These are phyloP conservation scores for Aspergillus uvarum DNA, from an alignment of 2,329 filamentous ascomycete genomes.

Conservation along the genomic window DNA sequence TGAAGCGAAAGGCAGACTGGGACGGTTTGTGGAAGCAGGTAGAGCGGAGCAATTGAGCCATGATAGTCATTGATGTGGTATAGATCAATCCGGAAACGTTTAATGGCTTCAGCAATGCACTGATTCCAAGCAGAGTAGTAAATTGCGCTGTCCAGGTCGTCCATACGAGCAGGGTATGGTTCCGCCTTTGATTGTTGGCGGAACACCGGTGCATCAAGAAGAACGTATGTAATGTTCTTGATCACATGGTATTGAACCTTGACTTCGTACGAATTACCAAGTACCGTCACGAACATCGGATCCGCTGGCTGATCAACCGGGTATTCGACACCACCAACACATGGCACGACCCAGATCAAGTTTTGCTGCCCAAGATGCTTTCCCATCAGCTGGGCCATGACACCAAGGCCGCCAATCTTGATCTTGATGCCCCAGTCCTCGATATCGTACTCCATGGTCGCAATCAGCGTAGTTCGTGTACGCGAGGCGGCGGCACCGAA, in stretches of 20 bases:
- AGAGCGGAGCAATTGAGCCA: constrained; percentile 62
- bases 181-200: constrained; percentile 62
- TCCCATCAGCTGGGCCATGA: constrained; percentile 70
- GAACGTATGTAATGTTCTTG: constrained; percentile 67
- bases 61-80: constrained; percentile 69
- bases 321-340: constrained; percentile 64
- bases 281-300: constrained; percentile 62
- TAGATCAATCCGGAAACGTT: constrained; percentile 62
- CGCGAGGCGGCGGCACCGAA: constrained; percentile 34
- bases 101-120: constrained; percentile 64
- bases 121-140: constrained; percentile 71
- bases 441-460: constrained; percentile 72
- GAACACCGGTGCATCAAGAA: constrained; percentile 67
- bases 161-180: constrained; percentile 67
- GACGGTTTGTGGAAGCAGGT: constrained; percentile 62
- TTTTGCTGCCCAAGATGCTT: constrained; percentile 65
- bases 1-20: constrained; percentile 65
- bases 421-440: constrained; percentile 70
- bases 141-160: constrained; percentile 66
- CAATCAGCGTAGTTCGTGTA: constrained; percentile 62
- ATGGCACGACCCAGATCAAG: constrained; percentile 64
- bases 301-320: constrained; percentile 59
- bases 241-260: constrained; percentile 63
- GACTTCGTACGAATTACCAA: constrained; percentile 61
- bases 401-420: constrained; percentile 69